A percentile compares a stretch with the other conserved stretches of the same genome.
Evolutionary conservation across 352 stramenopile genomes (phyloP).

Genomic region (Globisporangium cylindrosporum): DNA sequence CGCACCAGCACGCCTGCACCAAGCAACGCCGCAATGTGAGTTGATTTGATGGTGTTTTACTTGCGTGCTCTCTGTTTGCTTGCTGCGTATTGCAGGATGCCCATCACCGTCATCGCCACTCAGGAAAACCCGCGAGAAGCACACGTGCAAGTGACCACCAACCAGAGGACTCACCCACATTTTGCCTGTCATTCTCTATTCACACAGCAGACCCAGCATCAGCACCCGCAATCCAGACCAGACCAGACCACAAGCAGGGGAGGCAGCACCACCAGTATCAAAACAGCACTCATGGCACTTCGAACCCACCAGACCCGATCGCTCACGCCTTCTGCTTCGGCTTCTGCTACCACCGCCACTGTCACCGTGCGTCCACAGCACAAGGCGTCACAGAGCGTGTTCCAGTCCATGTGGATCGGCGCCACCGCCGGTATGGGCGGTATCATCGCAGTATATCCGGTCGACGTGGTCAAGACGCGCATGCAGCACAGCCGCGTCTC

Average conservation of each 20-base stretch:
- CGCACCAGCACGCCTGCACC: neutral
- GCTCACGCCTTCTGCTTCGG: constrained; percentile 9
- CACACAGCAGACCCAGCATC: neutral
- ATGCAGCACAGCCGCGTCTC: constrained; percentile 75
- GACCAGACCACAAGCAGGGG: neutral
- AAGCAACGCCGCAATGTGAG: neutral
- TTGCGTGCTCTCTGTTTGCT: constrained; percentile 1
- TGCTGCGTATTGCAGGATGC: neutral
- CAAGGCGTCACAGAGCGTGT: constrained; percentile 37
- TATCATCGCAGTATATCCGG: constrained; percentile 79
- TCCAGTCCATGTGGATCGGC: constrained; percentile 81
- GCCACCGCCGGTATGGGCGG: constrained; percentile 75
- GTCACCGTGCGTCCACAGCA: constrained; percentile 26
- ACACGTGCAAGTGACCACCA: constrained; percentile 2
- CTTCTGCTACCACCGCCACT: constrained; percentile 6
- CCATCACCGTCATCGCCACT: neutral
- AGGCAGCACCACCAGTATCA: neutral
- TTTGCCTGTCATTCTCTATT: neutral
- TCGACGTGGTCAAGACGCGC: constrained; percentile 84
- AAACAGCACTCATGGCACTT: constrained; percentile 7
- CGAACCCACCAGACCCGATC: constrained; percentile 11
- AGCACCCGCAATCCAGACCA: neutral
- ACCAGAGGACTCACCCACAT: neutral
- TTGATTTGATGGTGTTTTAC: neutral
- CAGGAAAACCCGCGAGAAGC: neutral